Evolutionary conservation across 2,329 filamentous ascomycete genomes (phyloP), one percentile per base, ranked within the genome.

Genomic region (Metarhizium rileyi): DNA sequence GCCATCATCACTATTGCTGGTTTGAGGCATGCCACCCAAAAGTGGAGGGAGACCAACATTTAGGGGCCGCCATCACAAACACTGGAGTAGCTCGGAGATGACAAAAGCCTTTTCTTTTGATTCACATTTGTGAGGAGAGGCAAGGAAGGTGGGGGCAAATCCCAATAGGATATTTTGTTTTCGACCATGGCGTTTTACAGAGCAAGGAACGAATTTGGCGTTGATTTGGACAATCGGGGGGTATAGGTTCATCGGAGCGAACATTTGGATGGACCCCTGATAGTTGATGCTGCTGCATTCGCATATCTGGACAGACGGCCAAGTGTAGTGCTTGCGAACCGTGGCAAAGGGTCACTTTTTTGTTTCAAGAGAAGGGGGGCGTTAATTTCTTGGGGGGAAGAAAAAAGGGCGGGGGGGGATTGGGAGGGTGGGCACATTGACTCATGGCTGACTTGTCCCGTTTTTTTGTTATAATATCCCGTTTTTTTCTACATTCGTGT

Each of bases 151-250:
- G 26, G 36, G n/a, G 33, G 4, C 10, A n/a, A 36, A 12, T 25
- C 4, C 20, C 6, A 22, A 25, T 14, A 25, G 38, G 38, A 42
- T 25, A n/a, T 42, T 42, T 42, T 25, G n/a, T 42, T 42, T 25
- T 42, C 38, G 38, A 43, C 27, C 30, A 28, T 22, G 47, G 47
- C 41, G 41, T 49, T n/a, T 49, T 14, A 49, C 33, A 27, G 36
- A 33, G 47, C 22, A 28, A 27, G 41, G 41, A 36, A 44, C 27
- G 47, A 44, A 44, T 30, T 28, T 18, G 47, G 47, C 41, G 41
- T 49, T 49, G 41, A 35, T 44, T 49, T 49, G 47, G 47, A 49
- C 41, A 38, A 49, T n/a, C n/a, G n/a, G 1, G 30, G 41, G 18
- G 23, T 26, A 49, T 22, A 38, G 38, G 38, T 42, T 42, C 18